phyloP scores from a whole-genome alignment of 179 eudicot genomes.

The Vitellaria paradoxa region DNA sequence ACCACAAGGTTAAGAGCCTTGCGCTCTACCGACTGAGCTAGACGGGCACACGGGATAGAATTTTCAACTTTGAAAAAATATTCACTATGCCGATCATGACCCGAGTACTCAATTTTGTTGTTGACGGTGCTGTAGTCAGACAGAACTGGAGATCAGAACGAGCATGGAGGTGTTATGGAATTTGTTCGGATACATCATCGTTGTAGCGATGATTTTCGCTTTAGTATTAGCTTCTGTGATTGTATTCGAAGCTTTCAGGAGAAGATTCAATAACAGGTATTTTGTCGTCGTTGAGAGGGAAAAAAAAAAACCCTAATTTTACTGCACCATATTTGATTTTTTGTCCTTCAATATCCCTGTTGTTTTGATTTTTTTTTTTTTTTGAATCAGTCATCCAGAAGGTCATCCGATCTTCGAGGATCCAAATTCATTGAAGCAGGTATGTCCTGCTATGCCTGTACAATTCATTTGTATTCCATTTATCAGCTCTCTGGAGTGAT shows the following conservation, averaged over 20 bases:
- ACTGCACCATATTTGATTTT: background rate
- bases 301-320: constrained; percentile 4
- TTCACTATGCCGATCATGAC: background rate
- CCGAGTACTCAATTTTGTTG: background rate
- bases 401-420: constrained; percentile 73
- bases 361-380: background rate
- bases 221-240: constrained; percentile 36
- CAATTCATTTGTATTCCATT: background rate
- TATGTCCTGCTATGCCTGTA: constrained; percentile 14
- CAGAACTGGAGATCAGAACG: background rate
- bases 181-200: constrained; percentile 30
- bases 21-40: no score
- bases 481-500: background rate
- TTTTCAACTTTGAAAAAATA: background rate
- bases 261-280: constrained; percentile 66
- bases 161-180: constrained; percentile 39
- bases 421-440: constrained; percentile 81
- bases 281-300: constrained; percentile 7
- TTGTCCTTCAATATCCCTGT: background rate
- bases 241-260: constrained; percentile 54
- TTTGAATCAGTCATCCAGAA: constrained; percentile 49
- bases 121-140: background rate
- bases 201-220: constrained; percentile 36
- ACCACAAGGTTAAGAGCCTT: no score
- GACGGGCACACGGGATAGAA: no score